Conservation (phyloP, 1,284 basidiomycete genomes). For the Xanthoconium separans region DNA sequence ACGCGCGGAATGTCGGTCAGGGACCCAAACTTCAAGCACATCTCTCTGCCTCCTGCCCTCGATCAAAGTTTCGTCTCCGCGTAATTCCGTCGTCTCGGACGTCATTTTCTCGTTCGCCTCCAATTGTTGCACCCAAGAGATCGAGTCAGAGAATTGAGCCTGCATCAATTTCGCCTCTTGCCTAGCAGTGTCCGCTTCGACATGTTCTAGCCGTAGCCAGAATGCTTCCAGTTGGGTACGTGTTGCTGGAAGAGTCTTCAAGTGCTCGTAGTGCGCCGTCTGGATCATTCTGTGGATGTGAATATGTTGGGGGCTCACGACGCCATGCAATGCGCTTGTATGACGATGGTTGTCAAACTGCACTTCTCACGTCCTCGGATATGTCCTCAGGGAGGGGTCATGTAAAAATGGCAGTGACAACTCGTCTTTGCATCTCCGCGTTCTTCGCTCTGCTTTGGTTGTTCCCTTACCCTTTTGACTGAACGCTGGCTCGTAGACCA, state of each 20-base stretch:
- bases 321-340: not conserved
- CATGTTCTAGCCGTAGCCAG: constrained; percentile 23
- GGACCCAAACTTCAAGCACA: not conserved
- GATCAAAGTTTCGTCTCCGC: not conserved
- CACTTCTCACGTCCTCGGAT: not conserved
- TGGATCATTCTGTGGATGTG: constrained; percentile 2
- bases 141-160: not conserved
- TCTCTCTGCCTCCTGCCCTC: not conserved
- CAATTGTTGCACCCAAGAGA: not conserved
- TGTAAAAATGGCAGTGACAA: constrained; percentile 33
- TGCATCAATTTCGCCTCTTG: constrained; percentile 12
- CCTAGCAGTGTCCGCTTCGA: constrained; percentile 24
- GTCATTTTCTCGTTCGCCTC: not conserved
- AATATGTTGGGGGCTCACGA: not conserved
- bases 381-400: constrained; percentile 10
- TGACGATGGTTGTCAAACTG: not conserved
- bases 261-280: constrained; percentile 14
- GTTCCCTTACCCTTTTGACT: too few species aligned
- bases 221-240: constrained; percentile 28
- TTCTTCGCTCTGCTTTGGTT: constrained; percentile 2
- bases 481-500: too few species aligned
- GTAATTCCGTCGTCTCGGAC: not conserved
- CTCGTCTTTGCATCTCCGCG: constrained; percentile 14
- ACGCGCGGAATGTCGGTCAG: constrained; percentile 15
- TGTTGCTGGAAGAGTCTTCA: constrained; percentile 22